These are phyloP conservation scores for Spergularia bocconei DNA, from an alignment of 148 eudicot genomes.

Conservation along the genomic window DNA sequence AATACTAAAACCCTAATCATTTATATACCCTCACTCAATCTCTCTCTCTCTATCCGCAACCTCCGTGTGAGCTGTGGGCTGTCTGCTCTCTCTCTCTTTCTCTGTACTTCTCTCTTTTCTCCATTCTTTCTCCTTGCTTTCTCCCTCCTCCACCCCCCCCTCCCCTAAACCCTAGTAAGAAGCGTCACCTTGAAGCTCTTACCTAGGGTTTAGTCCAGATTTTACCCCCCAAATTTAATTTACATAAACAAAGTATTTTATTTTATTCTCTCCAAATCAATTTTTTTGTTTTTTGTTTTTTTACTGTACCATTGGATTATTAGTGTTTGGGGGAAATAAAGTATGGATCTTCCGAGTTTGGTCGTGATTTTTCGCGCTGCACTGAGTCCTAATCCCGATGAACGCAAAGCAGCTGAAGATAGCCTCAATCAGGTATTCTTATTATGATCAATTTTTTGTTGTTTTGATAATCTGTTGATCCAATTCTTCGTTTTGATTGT, in stretches of 20 bases:
- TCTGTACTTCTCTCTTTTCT: too few species aligned
- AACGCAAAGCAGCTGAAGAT: constrained; percentile 93
- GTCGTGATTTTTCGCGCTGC: constrained; percentile 82
- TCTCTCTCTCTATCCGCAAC: constrained; percentile 18
- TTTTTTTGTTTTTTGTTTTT: not conserved
- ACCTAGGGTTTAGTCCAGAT: too few species aligned
- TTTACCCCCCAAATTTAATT: too few species aligned
- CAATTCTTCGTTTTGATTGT: not conserved
- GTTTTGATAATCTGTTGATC: not conserved
- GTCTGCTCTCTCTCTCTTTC: too few species aligned
- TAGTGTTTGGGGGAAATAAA: constrained; percentile 10
- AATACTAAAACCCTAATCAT: constrained; percentile 45
- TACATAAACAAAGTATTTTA: too few species aligned
- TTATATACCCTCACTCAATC: constrained; percentile 26
- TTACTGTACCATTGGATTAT: constrained; percentile 29
- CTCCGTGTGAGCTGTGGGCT: too few species aligned
- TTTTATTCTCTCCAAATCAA: not conserved
- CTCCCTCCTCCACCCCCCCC: too few species aligned
- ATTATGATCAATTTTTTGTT: not conserved
- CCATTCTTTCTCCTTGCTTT: too few species aligned
- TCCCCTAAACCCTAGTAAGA: too few species aligned
- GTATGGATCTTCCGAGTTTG: constrained; percentile 86
- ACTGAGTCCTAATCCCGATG: constrained; percentile 84
- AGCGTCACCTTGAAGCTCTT: too few species aligned
- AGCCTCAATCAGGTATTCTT: constrained; percentile 69